phyloP scores from a whole-genome alignment of 2,329 filamentous ascomycete species.

The Claviceps quebecensis region DNA sequence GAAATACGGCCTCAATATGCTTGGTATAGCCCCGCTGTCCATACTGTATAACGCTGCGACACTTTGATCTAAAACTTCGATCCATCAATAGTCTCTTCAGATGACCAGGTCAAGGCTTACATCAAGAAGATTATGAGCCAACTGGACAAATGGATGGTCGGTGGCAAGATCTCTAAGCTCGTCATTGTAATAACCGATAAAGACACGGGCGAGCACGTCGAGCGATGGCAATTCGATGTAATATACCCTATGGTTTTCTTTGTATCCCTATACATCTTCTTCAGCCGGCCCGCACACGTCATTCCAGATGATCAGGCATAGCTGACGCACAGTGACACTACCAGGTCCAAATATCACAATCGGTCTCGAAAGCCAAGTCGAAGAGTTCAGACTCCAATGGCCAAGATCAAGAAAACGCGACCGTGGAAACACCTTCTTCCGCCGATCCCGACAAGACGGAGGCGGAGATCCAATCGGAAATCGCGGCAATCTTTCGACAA shows the following conservation, averaged over 20 bases:
- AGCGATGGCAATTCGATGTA: slow-evolving; percentile 97
- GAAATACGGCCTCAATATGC: slow-evolving; percentile 98
- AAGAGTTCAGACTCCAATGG: slow-evolving; percentile 25
- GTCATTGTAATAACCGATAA: slow-evolving; percentile 95
- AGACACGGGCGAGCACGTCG: slow-evolving; percentile 89
- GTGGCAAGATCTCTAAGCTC: slow-evolving; percentile 91
- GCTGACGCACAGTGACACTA: neutral
- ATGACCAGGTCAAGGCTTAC: slow-evolving; percentile 97
- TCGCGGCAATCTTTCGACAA: slow-evolving; percentile 92
- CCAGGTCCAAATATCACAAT: slow-evolving; percentile 14
- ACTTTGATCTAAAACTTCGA: slow-evolving; percentile 5
- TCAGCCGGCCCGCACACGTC: neutral
- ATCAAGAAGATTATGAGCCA: slow-evolving; percentile 99
- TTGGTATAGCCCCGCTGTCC: slow-evolving; percentile 33
- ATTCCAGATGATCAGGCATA: neutral
- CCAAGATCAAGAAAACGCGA: slow-evolving; percentile 59
- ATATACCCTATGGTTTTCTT: slow-evolving; percentile 7
- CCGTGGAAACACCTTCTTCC: slow-evolving; percentile 12
- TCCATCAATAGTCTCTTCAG: slow-evolving; percentile 55
- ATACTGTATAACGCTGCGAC: no score
- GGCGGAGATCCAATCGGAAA: slow-evolving; percentile 85
- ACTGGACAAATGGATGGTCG: slow-evolving; percentile 94
- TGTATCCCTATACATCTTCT: no score
- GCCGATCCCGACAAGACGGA: slow-evolving; percentile 65
- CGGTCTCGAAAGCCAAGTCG: slow-evolving; percentile 22